Evolutionary conservation across 306 rosid species (phyloP), one percentile per base, ranked within the genome.

Genomic region (Myrica gale): DNA sequence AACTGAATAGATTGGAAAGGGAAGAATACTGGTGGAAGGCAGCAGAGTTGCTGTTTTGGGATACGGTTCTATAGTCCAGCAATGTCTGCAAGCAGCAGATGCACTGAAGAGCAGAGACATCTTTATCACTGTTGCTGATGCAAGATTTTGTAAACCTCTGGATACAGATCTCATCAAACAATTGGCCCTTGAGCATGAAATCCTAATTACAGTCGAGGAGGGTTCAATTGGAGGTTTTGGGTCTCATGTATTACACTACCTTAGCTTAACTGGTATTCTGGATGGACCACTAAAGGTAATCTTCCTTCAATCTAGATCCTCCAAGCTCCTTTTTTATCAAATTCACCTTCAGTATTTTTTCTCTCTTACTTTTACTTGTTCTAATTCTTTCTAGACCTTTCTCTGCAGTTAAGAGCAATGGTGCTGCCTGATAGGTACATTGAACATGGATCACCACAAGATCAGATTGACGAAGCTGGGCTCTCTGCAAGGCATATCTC

Each of bases 201-300:
- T 91, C 60, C 88, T 94, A 26, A 74, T 94, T 73, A 90, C 97
- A 6, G 93, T 82, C 17, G 98, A 94, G 72, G 97, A 94, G 83
- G 97, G 97, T 72, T 87, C 97, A 9, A 86, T 94, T 55, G 98
- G 98, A 72, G 98, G 97, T 58, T 94, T 94, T 80, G 98, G 97
- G 51, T 94, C 98, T 71, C 98, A 94, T 55, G 98, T 94, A 12
- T 84, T 93, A 58, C 90, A 94, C 23, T 90, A 79, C 88, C 82
- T 91, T 76, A 82, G 91, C 88, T 82, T 94, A 73, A 69, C 84
- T n/a, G 93, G 97, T 68, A 85, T 89, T 83, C 81, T 94, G 21
- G 98, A 94, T 78, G 93, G 93, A 70, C 85, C 85, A 58, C 84
- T 91, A 26, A 91, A 94, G 95, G 98, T 94, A 89, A 76, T 47